Evolutionary conservation across 345 rosid species (phyloP), one percentile per base, ranked within the genome.

Genomic region (Cardiospermum halicacabum): DNA sequence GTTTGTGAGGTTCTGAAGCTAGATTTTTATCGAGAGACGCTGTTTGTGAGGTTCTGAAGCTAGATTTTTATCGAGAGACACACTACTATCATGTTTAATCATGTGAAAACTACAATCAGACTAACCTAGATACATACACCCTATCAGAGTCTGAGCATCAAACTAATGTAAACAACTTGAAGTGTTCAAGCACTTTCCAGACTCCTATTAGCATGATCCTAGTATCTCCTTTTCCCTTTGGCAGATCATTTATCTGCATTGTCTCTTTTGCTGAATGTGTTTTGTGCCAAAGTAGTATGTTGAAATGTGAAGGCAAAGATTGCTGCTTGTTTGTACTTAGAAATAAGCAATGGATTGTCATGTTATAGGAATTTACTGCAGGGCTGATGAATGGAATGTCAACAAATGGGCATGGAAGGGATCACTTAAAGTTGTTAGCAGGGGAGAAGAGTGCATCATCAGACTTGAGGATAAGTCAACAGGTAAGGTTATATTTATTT

Each of bases 351-450:
- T 48, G 37, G 42, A 54, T 55, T 54, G 53, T 72, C 66, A 25
- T 66, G 48, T 27, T 13, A 68, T 11, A 51, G 40, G 66, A 62
- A 51, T 66, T 64, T 22, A 16, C 72, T 76, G 68, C 83, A 95
- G 98, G 78, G 99, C 99, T 66, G 99, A 91, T 84, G 99, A 95
- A 69, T 95, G 99, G 99, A 72, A 95, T 64, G 98, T 95, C 34
- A 91, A 95, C 77, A 89, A 95, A 77, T 95, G 99, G 99, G 91
- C 88, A 59, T 95, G 99, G 99, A 97, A 89, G 75, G 99, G 99
- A 26, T 65, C 69, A 7, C 59, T 95, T 66, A 95, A 85, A 78
- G 99, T 95, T 56, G 63, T 86, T 64, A 85, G 96, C 82, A 95
- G 85, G 78, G 98, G 86, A 45, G 99, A 95, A 82, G 99, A 91